Evolutionary conservation across 164 flowering plant genomes (phyloP).

Genomic region (Magnolia officinalis): DNA sequence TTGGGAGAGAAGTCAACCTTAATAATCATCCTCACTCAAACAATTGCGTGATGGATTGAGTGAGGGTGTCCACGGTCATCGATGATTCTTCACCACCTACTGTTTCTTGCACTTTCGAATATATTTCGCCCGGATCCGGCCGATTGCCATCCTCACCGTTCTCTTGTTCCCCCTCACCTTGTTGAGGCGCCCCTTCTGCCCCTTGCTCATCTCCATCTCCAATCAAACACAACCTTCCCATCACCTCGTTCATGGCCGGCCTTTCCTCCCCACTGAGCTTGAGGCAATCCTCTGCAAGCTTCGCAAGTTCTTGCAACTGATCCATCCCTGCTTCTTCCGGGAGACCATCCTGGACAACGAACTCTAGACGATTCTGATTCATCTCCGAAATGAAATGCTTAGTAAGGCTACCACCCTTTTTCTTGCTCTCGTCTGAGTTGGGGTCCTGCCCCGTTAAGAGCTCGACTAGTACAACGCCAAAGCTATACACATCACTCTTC

Average conservation of each 20-base stretch:
- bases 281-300: conserved; percentile 49
- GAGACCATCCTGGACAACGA: conserved; percentile 41
- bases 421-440: conserved; percentile 41
- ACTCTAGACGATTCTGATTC: conserved; percentile 29
- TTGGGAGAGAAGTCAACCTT: no score
- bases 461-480: conserved; percentile 62
- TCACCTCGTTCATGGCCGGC: conserved; percentile 53
- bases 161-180: no score
- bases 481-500: conserved; percentile 72
- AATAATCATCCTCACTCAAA: no score
- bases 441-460: conserved; percentile 50
- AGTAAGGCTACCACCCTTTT: conserved; percentile 40
- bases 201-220: no score
- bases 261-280: conserved; percentile 38
- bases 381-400: conserved; percentile 30
- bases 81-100: no score
- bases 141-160: no score
- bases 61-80: no score
- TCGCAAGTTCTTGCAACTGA: conserved; percentile 42
- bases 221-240: conserved; percentile 17
- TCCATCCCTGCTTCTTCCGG: conserved; percentile 17
- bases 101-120: no score
- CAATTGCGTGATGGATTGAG: no score
- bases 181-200: no score
- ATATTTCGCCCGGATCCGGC: no score